Percentiles rank a stretch among this genome's conserved stretches.
Conservation (phyloP, 2,329 filamentous ascomycete species). For the Pseudocercospora ulei region DNA sequence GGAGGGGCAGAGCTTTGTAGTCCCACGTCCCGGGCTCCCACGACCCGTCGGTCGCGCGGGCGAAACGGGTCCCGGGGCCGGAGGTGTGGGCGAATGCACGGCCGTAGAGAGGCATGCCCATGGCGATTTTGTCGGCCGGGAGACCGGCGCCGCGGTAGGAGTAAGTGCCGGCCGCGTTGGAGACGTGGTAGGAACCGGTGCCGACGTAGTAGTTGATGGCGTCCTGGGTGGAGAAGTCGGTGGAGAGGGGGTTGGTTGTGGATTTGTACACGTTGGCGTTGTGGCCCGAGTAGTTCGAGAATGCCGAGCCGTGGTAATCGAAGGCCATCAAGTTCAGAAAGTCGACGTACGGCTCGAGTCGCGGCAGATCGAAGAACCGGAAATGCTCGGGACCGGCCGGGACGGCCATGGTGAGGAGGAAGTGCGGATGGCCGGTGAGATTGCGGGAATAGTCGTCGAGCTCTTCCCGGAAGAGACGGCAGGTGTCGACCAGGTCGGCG, state of each 20-base stretch:
- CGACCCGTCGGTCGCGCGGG: conserved; percentile 61
- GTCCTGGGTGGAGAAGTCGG: conserved; percentile 63
- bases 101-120: conserved; percentile 88
- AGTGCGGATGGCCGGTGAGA: conserved; percentile 30
- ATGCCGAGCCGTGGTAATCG: conserved; percentile 52
- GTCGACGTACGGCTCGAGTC: conserved; percentile 37
- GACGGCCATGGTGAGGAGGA: conserved; percentile 38
- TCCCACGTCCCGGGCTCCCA: conserved; percentile 70
- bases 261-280: conserved; percentile 65
- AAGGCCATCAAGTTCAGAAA: conserved; percentile 45
- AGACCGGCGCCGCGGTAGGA: conserved; percentile 37
- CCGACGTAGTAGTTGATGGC: conserved; percentile 60
- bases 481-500: conserved; percentile 31
- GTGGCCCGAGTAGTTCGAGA: conserved; percentile 50
- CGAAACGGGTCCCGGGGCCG: conserved; percentile 59
- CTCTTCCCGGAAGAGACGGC: conserved; percentile 30
- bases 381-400: conserved; percentile 39
- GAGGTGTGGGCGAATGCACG: conserved; percentile 69
- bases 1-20: conserved; percentile 49
- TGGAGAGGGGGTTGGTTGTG: conserved; percentile 48
- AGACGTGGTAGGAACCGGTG: conserved; percentile 29
- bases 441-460: conserved; percentile 35
- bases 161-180: not conserved
- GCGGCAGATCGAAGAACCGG: conserved; percentile 34
- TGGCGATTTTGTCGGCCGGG: conserved; percentile 58